Evolutionary conservation across 1,284 basidiomycete genomes (phyloP).

Genomic region (Phenoliferia sp.): DNA sequence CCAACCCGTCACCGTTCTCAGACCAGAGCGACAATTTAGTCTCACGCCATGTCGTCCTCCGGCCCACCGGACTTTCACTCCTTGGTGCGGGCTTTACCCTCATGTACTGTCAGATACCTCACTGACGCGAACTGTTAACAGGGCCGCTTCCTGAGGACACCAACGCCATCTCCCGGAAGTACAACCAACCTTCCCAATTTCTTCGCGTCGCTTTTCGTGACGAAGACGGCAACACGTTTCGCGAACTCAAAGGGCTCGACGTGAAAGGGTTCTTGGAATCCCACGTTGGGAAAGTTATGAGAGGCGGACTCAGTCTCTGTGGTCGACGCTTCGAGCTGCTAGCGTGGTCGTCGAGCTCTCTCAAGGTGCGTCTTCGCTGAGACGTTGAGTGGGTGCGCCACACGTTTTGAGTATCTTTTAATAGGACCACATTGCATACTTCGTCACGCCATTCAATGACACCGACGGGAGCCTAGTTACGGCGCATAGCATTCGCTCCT

Average conservation of each 20-base stretch:
- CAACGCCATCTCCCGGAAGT: conserved; percentile 6
- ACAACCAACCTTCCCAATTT: conserved; percentile 6
- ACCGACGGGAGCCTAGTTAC: conserved; percentile 12
- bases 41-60: conserved; percentile 9
- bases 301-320: conserved; percentile 58
- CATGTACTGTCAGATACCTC: not conserved
- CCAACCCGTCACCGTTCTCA: not conserved
- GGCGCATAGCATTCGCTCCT: conserved; percentile 21
- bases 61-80: conserved; percentile 6
- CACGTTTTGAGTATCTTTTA: too few species aligned
- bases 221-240: conserved; percentile 5
- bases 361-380: too few species aligned
- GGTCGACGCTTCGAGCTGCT: conserved; percentile 66
- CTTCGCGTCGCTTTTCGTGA: conserved; percentile 7
- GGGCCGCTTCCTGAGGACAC: conserved; percentile 10
- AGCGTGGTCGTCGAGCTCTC: conserved; percentile 65
- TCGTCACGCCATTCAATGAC: conserved; percentile 57
- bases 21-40: not conserved
- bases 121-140: not conserved
- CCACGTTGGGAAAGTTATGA: not conserved
- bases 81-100: not conserved
- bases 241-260: not conserved
- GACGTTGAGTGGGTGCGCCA: too few species aligned
- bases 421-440: conserved; percentile 77
- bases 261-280: conserved; percentile 1